These are phyloP conservation scores for Hapsidospora chrysogenum DNA, from an alignment of 495 filamentous ascomycete species.

Conservation along the genomic window DNA sequence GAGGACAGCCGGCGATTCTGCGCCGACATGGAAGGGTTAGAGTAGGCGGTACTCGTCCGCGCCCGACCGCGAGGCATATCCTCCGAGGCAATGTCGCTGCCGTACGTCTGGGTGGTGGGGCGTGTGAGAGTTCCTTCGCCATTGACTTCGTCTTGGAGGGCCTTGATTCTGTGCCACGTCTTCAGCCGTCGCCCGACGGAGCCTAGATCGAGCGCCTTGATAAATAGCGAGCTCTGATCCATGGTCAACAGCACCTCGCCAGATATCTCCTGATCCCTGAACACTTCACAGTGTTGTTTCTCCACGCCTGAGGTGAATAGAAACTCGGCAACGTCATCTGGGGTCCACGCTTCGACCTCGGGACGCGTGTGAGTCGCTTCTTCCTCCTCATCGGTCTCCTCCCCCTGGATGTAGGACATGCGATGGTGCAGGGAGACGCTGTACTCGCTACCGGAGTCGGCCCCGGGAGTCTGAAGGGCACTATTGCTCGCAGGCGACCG, in stretches of 20 bases:
- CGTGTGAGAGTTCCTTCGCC: constrained; percentile 17
- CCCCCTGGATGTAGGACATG: constrained; percentile 76
- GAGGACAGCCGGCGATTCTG: constrained; percentile 1
- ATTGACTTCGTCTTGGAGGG: constrained; percentile 67
- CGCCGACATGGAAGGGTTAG: not conserved
- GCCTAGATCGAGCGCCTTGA: constrained; percentile 91
- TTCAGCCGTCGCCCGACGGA: constrained; percentile 74
- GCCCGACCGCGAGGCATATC: constrained; percentile 22
- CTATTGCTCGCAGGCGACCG: constrained; percentile 46
- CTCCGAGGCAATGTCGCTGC: constrained; percentile 37
- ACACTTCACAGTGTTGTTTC: constrained; percentile 73
- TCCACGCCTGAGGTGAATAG: constrained; percentile 71
- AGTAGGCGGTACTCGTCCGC: constrained; percentile 35
- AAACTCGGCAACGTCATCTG: constrained; percentile 67
- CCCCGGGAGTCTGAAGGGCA: constrained; percentile 36
- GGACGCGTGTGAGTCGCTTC: constrained; percentile 35
- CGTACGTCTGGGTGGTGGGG: constrained; percentile 31
- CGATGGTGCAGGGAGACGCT: constrained; percentile 62
- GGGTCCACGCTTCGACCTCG: constrained; percentile 59
- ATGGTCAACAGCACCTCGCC: constrained; percentile 87
- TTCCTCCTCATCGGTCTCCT: constrained; percentile 66
- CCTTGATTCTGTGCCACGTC: constrained; percentile 90
- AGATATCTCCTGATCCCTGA: constrained; percentile 88
- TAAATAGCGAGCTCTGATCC: constrained; percentile 81
- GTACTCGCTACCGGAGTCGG: constrained; percentile 80